Evolutionary conservation across 2,329 filamentous ascomycete genomes (phyloP), one percentile per base, ranked within the genome.

Genomic region (Stachybotrys elegans): DNA sequence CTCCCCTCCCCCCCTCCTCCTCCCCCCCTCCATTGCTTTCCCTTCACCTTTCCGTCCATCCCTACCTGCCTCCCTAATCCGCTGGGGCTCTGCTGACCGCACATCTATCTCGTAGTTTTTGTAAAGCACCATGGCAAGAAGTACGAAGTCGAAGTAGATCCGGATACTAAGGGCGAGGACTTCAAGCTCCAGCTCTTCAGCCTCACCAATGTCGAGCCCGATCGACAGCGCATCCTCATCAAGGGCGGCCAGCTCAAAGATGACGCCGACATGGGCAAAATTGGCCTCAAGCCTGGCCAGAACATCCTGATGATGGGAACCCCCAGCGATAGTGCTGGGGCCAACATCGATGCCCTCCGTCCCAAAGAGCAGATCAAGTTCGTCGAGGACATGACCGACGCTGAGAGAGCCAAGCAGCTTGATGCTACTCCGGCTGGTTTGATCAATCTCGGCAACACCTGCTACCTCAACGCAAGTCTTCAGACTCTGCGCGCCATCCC

Each of bases 121-220:
- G 85, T 98, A 55, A 97, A 95, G 70, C 92, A 98, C 65, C 84
- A 90, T 63, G 92, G 92, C 71, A 96, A 93, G 67, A 92, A 91
- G 65, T 86, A 97, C 72, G 84, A 97, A 61, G 80, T 98, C 64
- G 92, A 97, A 49, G 81, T 98, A 58, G 92, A 97, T 63, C 78
- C 87, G 35, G 75, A 79, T 21, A 84, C 88, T 37, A 89, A 83
- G 49, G 93, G 93, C 67, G 90, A 96, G 67, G 88, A 87, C 45
- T 89, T 98, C 74, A 98, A 97, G 67, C 88, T 87, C 60, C 93
- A 97, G 66, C 80, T 98, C 46, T 98, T 86, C 72, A 96, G 91
- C 50, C 75, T 98, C 44, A 98, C 93, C 38, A 90, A 88, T 48
- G 93, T 98, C 60, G 93, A 97, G 63, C 93, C 93, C 52, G 88